Conservation (phyloP, 2,329 filamentous ascomycete genomes). For the Xylariaceae sp. region DNA sequence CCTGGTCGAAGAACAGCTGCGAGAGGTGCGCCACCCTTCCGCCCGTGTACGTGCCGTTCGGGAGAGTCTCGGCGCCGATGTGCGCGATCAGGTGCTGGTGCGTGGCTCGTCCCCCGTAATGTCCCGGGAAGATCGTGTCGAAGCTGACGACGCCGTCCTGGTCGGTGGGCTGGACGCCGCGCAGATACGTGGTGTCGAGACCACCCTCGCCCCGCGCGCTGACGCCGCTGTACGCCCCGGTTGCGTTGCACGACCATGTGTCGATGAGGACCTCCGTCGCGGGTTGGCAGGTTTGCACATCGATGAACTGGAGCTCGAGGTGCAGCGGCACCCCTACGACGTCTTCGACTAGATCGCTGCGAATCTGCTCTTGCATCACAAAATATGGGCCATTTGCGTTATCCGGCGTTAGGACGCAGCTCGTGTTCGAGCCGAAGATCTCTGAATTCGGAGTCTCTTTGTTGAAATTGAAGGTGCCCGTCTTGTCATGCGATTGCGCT, state of each 20-base stretch:
- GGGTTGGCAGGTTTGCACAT: slow-evolving; percentile 48
- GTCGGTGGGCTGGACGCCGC: slow-evolving; percentile 51
- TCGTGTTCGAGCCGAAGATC: slow-evolving; percentile 46
- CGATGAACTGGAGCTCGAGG: slow-evolving; percentile 49
- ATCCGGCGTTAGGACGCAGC: slow-evolving; percentile 46
- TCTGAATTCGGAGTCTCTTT: slow-evolving; percentile 36
- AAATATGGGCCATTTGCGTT: slow-evolving; percentile 49
- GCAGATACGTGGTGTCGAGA: slow-evolving; percentile 48
- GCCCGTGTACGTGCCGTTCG: slow-evolving; percentile 43
- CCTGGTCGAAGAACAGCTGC: slow-evolving; percentile 48
- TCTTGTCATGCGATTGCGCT: slow-evolving; percentile 42
- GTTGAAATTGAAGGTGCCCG: slow-evolving; percentile 35
- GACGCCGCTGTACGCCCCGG: slow-evolving; percentile 46
- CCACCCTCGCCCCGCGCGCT: slow-evolving; percentile 36
- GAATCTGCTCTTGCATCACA: slow-evolving; percentile 46
- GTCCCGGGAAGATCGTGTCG: slow-evolving; percentile 50
- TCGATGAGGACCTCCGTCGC: slow-evolving; percentile 44
- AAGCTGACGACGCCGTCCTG: slow-evolving; percentile 51
- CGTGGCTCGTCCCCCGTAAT: slow-evolving; percentile 44
- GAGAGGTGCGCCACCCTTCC: slow-evolving; percentile 45
- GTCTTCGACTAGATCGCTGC: slow-evolving; percentile 44
- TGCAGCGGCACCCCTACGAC: slow-evolving; percentile 44
- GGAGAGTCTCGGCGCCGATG: slow-evolving; percentile 38
- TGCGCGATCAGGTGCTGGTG: slow-evolving; percentile 48
- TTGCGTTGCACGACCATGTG: slow-evolving; percentile 51